These are phyloP conservation scores for Cinnamomum micranthum DNA, from an alignment of 164 flowering plant species.

Conservation along the genomic window DNA sequence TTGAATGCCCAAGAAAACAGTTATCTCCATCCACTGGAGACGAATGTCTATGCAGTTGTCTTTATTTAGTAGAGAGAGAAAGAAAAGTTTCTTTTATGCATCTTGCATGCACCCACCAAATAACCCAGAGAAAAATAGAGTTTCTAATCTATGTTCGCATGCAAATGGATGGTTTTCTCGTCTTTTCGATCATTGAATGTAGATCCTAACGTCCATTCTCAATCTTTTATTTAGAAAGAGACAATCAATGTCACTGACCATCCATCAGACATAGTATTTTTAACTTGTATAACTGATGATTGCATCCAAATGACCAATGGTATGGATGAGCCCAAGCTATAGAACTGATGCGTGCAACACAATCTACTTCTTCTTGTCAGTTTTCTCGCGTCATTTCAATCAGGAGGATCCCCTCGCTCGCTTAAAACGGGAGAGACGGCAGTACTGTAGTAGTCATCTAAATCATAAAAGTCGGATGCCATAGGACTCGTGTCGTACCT, in stretches of 20 bases:
- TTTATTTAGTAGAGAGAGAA: too few species aligned
- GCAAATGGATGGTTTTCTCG: background rate
- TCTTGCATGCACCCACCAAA: too few species aligned
- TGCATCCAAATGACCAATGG: background rate
- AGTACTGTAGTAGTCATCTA: background rate
- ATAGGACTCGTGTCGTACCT: too few species aligned
- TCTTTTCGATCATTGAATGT: background rate
- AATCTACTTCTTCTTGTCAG: background rate
- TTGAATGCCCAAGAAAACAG: background rate
- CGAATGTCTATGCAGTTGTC: background rate
- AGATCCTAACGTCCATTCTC: background rate
- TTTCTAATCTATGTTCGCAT: background rate
- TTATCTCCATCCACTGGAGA: background rate
- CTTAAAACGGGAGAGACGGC: background rate
- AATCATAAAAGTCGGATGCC: too few species aligned
- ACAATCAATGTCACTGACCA: background rate
- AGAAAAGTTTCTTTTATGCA: too few species aligned
- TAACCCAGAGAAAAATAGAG: too few species aligned
- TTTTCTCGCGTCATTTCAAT: background rate
- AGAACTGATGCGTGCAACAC: background rate
- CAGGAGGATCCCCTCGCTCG: background rate
- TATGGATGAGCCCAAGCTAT: background rate
- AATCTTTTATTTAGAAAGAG: background rate
- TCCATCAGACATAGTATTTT: background rate
- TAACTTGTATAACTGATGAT: too few species aligned